These are phyloP conservation scores for Exsudoporus frostii DNA, from an alignment of 768 basidiomycete genomes.

Conservation along the genomic window DNA sequence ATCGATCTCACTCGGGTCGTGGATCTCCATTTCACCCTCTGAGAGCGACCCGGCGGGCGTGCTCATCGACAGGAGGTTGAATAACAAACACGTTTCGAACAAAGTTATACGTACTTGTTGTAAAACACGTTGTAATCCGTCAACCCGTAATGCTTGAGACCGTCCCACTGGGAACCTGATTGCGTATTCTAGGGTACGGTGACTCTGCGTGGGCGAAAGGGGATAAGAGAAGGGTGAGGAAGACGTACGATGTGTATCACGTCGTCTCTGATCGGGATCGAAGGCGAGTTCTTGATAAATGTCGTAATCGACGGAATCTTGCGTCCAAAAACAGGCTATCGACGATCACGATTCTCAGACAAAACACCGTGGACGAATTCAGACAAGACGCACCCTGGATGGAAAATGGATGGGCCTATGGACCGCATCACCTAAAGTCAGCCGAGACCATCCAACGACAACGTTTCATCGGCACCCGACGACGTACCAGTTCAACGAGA, in stretches of 20 bases:
- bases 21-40: slow-evolving; percentile 43
- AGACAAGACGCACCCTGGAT: slow-evolving; percentile 42
- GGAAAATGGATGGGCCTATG: slow-evolving; percentile 67
- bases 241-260: slow-evolving; percentile 51
- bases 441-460: not conserved
- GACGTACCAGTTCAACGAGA: slow-evolving; percentile 62
- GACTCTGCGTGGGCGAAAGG: not conserved
- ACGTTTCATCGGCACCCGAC: not conserved
- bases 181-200: slow-evolving; percentile 55
- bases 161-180: slow-evolving; percentile 71
- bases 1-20: slow-evolving; percentile 49
- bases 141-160: slow-evolving; percentile 57
- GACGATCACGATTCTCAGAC: not conserved
- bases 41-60: slow-evolving; percentile 43
- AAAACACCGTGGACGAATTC: not conserved
- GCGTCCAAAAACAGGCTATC: slow-evolving; percentile 56
- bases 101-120: slow-evolving; percentile 45
- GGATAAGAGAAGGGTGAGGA: not conserved
- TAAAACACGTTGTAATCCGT: slow-evolving; percentile 54
- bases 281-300: slow-evolving; percentile 21
- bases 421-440: not conserved
- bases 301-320: slow-evolving; percentile 51
- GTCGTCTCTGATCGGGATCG: slow-evolving; percentile 36
- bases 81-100: not conserved
- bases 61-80: slow-evolving; percentile 26